These are phyloP conservation scores for Sporobolomyces pararoseus DNA, from an alignment of 768 basidiomycete genomes.

Conservation along the genomic window DNA sequence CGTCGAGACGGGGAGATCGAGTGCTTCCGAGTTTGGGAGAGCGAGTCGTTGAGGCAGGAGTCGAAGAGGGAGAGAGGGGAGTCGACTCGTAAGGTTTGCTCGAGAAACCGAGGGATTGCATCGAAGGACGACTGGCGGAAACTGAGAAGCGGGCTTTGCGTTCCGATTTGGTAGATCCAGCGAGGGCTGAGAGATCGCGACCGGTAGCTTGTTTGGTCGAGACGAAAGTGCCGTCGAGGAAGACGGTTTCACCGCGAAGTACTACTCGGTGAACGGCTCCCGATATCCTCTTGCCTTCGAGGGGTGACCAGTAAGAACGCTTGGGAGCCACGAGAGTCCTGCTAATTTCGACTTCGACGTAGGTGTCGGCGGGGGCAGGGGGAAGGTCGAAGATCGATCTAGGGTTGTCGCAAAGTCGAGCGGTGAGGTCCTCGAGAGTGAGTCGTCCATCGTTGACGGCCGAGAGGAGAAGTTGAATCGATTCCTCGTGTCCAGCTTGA, in stretches of 20 bases:
- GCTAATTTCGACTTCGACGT: constrained; percentile 87
- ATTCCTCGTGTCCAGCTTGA: constrained; percentile 78
- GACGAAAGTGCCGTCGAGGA: constrained; percentile 75
- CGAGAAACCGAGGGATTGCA: constrained; percentile 41
- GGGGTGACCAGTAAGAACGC: constrained; percentile 68
- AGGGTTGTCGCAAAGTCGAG: constrained; percentile 87
- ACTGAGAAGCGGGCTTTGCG: constrained; percentile 50
- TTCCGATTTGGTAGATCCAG: constrained; percentile 32
- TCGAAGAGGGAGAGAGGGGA: constrained; percentile 43
- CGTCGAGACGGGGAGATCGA: constrained; percentile 42
- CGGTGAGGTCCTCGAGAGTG: constrained; percentile 73
- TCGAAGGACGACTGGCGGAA: constrained; percentile 43
- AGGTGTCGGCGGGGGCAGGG: constrained; percentile 66
- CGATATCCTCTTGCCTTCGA: constrained; percentile 59
- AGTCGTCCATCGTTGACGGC: constrained; percentile 76
- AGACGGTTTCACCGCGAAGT: constrained; percentile 79
- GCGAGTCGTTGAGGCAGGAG: constrained; percentile 48
- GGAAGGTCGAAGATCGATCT: constrained; percentile 84
- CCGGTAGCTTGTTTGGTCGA: constrained; percentile 48
- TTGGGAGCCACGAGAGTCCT: constrained; percentile 62
- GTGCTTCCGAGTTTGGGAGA: constrained; percentile 28
- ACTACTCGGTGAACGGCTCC: constrained; percentile 87
- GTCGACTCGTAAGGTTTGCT: constrained; percentile 28
- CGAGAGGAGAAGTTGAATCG: constrained; percentile 77
- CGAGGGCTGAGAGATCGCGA: constrained; percentile 49